Conservation (phyloP, 371 early-diverging fungal species). For the Mortierella sp. region DNA sequence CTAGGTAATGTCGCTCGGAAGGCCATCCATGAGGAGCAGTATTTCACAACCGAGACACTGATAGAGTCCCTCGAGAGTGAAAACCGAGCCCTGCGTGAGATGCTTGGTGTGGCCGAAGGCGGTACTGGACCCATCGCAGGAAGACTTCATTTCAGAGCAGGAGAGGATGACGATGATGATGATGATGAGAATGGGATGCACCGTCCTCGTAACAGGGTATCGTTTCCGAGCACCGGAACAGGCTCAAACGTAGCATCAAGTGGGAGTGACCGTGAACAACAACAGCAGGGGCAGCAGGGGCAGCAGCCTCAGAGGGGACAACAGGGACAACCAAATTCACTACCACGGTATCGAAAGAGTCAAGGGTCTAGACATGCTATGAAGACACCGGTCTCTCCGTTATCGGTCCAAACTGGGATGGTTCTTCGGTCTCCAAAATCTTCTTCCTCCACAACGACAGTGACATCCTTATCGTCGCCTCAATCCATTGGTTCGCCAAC, state of each 20-base stretch:
- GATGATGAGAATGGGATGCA: conserved; percentile 11
- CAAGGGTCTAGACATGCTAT: neutral
- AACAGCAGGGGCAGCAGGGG: neutral
- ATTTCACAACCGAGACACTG: conserved; percentile 37
- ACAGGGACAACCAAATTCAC: neutral
- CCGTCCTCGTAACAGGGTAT: conserved; percentile 24
- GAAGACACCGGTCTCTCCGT: conserved; percentile 3
- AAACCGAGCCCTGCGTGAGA: conserved; percentile 40
- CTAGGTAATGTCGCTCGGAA: conserved; percentile 37
- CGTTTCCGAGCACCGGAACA: conserved; percentile 49
- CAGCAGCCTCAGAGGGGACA: neutral
- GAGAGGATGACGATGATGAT: conserved; percentile 8
- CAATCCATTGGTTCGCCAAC: conserved; percentile 6
- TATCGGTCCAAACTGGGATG: conserved; percentile 24
- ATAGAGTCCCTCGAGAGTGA: conserved; percentile 8
- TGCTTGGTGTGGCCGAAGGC: conserved; percentile 37
- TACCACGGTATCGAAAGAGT: neutral
- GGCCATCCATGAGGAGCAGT: conserved; percentile 33
- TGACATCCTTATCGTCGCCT: neutral
- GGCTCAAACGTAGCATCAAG: conserved; percentile 38
- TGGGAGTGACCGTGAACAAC: conserved; percentile 38
- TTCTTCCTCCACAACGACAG: neutral
- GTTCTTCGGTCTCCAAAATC: conserved; percentile 12
- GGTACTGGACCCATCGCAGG: conserved; percentile 5
- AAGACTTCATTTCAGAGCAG: too few species aligned